Conservation (phyloP, 2,329 filamentous ascomycete species). For the Cytospora mali region DNA sequence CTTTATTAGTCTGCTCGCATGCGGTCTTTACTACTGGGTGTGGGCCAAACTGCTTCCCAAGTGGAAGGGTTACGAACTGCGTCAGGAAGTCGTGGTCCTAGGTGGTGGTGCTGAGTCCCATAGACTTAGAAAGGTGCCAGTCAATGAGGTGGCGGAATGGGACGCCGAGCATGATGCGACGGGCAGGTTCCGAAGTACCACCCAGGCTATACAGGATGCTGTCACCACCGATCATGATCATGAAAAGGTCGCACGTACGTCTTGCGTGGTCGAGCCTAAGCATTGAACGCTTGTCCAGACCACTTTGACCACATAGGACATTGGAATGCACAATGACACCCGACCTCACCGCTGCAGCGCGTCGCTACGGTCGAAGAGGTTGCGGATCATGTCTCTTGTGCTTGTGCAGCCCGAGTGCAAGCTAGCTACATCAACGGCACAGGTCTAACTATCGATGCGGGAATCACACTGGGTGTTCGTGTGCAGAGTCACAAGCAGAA, state of each 20-base stretch:
- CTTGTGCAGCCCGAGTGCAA: slow-evolving; percentile 1
- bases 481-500: background rate
- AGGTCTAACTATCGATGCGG: background rate
- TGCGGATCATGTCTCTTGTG: slow-evolving; percentile 3
- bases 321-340: too few relatives aligned
- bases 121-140: slow-evolving; percentile 50
- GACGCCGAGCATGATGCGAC: slow-evolving; percentile 41
- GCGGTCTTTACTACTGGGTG: too few relatives aligned
- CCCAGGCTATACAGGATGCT: background rate
- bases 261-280: too few relatives aligned
- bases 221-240: background rate
- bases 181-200: slow-evolving; percentile 25
- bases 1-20: too few relatives aligned
- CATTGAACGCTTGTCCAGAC: too few relatives aligned
- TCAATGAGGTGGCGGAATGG: slow-evolving; percentile 46
- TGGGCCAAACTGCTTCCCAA: slow-evolving; percentile 8
- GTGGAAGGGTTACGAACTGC: slow-evolving; percentile 17
- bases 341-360: background rate
- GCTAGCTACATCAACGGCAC: slow-evolving; percentile 9
- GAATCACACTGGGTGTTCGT: background rate
- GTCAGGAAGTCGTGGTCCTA: slow-evolving; percentile 31
- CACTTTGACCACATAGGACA: too few relatives aligned
- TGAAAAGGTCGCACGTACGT: background rate
- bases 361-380: background rate
- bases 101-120: slow-evolving; percentile 50